Evolutionary conservation across 2,329 filamentous ascomycete species (phyloP).

Genomic region (Pseudohalonectria lignicola): DNA sequence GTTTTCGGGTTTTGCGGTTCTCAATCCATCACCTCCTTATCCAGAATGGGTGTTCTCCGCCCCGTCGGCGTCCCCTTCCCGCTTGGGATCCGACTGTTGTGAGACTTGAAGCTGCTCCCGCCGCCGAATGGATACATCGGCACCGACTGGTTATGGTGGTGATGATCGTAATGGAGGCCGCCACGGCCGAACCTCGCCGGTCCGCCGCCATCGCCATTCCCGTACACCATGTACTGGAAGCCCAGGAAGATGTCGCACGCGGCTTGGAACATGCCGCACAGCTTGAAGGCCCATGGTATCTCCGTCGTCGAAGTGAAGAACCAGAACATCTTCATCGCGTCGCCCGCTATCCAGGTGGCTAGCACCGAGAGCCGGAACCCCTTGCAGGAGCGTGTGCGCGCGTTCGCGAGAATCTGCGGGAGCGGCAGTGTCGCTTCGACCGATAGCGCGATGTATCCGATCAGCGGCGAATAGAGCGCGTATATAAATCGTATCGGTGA

Average conservation of each 20-base stretch:
- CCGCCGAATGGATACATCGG: background rate
- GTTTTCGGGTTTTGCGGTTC: too few species aligned
- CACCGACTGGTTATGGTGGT: background rate
- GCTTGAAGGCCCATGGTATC: constrained; percentile 71
- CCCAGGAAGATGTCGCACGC: constrained; percentile 65
- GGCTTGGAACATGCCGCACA: constrained; percentile 74
- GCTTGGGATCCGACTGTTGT: constrained; percentile 18
- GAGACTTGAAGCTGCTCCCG: constrained; percentile 13
- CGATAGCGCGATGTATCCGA: constrained; percentile 66
- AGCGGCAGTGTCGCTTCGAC: constrained; percentile 75
- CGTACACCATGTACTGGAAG: constrained; percentile 63
- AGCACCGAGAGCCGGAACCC: constrained; percentile 70
- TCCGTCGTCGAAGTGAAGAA: constrained; percentile 62
- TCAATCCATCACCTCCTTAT: constrained; percentile 1
- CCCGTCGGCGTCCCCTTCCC: constrained; percentile 25
- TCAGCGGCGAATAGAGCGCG: constrained; percentile 50
- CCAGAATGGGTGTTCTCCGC: constrained; percentile 19
- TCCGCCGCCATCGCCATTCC: constrained; percentile 34
- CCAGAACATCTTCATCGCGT: constrained; percentile 81
- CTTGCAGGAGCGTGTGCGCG: constrained; percentile 56
- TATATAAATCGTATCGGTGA: constrained; percentile 47
- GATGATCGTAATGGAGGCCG: background rate
- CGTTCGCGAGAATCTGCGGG: constrained; percentile 66
- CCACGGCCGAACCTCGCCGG: too few species aligned
- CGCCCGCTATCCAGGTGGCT: constrained; percentile 67